Base-by-base conservation (phyloP, 441 rosid genomes). In the Iberis amara region DNA sequence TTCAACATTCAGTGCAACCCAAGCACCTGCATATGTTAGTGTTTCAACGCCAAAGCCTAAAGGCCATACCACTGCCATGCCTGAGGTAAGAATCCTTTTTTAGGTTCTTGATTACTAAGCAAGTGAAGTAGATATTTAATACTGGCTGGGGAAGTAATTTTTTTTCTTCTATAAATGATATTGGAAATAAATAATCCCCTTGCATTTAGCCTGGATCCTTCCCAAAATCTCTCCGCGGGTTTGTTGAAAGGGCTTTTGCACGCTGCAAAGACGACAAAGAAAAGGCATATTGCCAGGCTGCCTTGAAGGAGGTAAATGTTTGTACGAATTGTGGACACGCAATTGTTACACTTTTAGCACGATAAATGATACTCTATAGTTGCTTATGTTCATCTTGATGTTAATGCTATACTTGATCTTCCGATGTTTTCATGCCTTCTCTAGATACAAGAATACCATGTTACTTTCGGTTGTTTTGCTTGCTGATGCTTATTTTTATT, bases 231-330 rank as follows among this genome's bases (percentile, higher is more conserved):
- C 73, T 94, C 28, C 71, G 82, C 33, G 81, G 77, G 61, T 94
- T 79, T 69, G 97, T 85, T 55, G 97, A 89, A 74, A 94, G 94
- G 65, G 96, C 85, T 66, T 62, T 89, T 57, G 76, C 77, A 65
- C 89, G 81, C 32, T 86, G 96, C 75, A 79, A 78, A 67, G 82
- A 70, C 81, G 95, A 94, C 33, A 68, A 74, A 57, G 83, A 81
- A 65, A 75, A 66, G 41, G 74, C 58, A 59, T 92, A 84, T 68
- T 86, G 83, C 59, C 84, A 80, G 71, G 84, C 56, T 42, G 72
- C 81, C 53, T 59, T 94, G 83, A 85, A 67, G 77, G 81, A 86
- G 89, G 97, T 89, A 59, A 68, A 69, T 68, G 41, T 53, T 67
- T 11, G 28, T 47, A 49, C 55, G 49, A 59, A 59, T 44, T 57